Conservation (phyloP, 2,329 filamentous ascomycete genomes). For the Diaporthe longicolla region DNA sequence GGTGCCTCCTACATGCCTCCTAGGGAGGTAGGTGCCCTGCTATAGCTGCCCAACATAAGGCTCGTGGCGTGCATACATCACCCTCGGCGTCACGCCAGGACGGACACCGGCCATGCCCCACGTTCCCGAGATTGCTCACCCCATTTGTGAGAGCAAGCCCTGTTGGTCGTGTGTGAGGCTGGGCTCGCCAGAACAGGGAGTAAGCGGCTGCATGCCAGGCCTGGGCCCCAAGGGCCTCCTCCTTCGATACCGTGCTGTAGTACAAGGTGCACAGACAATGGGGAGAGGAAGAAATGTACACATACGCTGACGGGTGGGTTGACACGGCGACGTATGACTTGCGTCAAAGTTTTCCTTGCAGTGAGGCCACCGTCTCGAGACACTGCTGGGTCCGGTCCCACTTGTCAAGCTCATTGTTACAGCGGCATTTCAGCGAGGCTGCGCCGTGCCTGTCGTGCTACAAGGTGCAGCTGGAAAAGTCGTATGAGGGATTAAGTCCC, state of each 20-base stretch:
- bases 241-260: background rate
- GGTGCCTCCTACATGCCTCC: background rate
- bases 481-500: slow-evolving; percentile 40
- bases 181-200: background rate
- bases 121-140: slow-evolving; percentile 31
- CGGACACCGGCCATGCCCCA: slow-evolving; percentile 25
- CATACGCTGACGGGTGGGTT: background rate
- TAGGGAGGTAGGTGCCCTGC: no score
- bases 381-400: slow-evolving; percentile 35
- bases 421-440: slow-evolving; percentile 40
- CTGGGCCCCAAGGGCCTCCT: background rate
- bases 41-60: slow-evolving; percentile 4
- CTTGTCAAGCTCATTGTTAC: slow-evolving; percentile 29
- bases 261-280: background rate
- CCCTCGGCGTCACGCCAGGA: slow-evolving; percentile 27
- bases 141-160: slow-evolving; percentile 9
- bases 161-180: slow-evolving; percentile 6
- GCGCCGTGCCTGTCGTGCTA: slow-evolving; percentile 13
- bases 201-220: slow-evolving; percentile 2
- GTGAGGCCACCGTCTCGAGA: slow-evolving; percentile 36
- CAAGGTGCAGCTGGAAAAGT: slow-evolving; percentile 10
- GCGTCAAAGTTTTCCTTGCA: slow-evolving; percentile 13
- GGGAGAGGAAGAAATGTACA: background rate
- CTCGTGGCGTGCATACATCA: slow-evolving; percentile 15
- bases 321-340: slow-evolving; percentile 37